These are phyloP conservation scores for Umbelopsis sp. DNA, from an alignment of 192 early-diverging fungal genomes.

Conservation along the genomic window DNA sequence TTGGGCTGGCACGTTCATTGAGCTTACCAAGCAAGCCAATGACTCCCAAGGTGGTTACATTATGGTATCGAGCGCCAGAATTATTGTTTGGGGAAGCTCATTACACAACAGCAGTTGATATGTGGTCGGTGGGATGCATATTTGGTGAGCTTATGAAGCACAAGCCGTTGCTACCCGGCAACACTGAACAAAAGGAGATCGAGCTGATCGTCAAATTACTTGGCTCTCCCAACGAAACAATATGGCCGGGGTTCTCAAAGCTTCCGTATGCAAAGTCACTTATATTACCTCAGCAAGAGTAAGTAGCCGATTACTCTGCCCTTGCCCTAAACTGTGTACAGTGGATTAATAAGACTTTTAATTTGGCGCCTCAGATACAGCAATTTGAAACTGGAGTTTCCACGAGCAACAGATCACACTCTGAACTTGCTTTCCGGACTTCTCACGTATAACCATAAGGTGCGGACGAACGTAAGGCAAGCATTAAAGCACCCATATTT, in stretches of 20 bases:
- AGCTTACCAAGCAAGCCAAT: conserved; percentile 64
- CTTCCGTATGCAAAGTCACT: conserved; percentile 66
- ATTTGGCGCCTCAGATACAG: conserved; percentile 44
- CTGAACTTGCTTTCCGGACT: conserved; percentile 65
- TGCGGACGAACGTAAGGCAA: conserved; percentile 63
- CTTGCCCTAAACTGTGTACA: not conserved
- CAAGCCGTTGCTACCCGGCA: conserved; percentile 82
- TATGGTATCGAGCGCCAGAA: conserved; percentile 89
- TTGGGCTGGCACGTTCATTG: conserved; percentile 75
- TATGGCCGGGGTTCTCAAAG: conserved; percentile 77
- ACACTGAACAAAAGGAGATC: conserved; percentile 76
- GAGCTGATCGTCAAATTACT: conserved; percentile 72
- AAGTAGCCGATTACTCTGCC: not conserved
- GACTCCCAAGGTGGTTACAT: conserved; percentile 83
- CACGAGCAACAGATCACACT: conserved; percentile 52
- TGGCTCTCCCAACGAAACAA: conserved; percentile 71
- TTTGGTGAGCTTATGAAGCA: conserved; percentile 81
- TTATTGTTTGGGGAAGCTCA: conserved; percentile 71
- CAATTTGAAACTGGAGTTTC: conserved; percentile 60
- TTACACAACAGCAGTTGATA: conserved; percentile 76
- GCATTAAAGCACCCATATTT: conserved; percentile 81
- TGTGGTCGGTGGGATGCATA: conserved; percentile 86
- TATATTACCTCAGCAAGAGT: conserved; percentile 60
- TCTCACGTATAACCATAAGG: conserved; percentile 75
- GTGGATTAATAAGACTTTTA: not conserved